Base-by-base conservation (phyloP, 129 eudicot genomes). In the Centaurea solstitialis region DNA sequence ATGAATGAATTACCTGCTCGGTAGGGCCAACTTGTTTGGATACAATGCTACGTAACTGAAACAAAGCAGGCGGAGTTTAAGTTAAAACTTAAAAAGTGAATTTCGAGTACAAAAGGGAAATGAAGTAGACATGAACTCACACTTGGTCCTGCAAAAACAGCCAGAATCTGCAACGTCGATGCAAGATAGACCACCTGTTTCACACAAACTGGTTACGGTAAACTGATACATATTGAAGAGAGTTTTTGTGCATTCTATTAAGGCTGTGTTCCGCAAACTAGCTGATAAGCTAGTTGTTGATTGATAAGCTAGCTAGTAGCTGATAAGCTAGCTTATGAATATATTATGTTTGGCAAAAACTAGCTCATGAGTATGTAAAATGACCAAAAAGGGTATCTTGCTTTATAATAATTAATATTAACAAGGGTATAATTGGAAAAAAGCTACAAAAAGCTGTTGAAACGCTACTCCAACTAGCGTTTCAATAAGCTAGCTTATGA, bases 21-120 rank as follows among this genome's bases (percentile, higher is more conserved):
- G 72, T 82, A 5, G 95, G 94, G 65, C 98, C 97, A 80, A 86
- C 90, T 90, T 91, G 97, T 79, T 94, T 94, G 76, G 98, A 94
- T 45, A 89, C 91, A 78, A 93, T 93, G 86, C 94, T 91, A 6
- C 92, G 81, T 57, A 93, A 78, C 95, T 93, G 91, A 77, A 88
- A 78, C 5, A 68, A 15, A 6, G 35, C 43, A 65, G 62, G 68
- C 5, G 5, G 6, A 24, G 9, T 64, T 62, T 2, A 74, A 39
- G 0, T 2, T 21, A 26, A 40, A 33, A 4, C 37, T 33, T 33
- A 3, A 33, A 1, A 76, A 26, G 26, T 13, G 17, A 59, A 26
- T 70, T 70, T 26, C 43, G 57, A 40, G 15, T 73, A 40, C 30
- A 33, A 1, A 59, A 64, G 26, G 45, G n/a, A 8, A 12, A 75